Conservation (phyloP, 139 green algal genomes). For the Klebsormidium nitens region DNA sequence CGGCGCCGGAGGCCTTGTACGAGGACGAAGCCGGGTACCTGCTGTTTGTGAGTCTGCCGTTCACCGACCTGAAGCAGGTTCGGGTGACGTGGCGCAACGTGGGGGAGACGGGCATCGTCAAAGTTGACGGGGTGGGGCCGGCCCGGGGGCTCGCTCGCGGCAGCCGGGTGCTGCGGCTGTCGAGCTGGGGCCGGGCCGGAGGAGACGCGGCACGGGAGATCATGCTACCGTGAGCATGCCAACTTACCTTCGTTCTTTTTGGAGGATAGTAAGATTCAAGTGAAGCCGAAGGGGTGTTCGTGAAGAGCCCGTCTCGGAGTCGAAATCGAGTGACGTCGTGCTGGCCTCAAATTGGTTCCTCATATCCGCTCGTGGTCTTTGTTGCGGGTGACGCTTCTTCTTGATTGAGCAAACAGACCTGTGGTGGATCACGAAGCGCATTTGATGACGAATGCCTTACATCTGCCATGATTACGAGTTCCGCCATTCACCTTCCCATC, state of each 20-base stretch:
- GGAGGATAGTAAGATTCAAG: not conserved
- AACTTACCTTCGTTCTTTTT: no score
- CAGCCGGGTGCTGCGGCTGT: not conserved
- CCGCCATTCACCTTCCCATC: no score
- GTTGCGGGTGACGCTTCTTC: no score
- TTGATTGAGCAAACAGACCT: not conserved
- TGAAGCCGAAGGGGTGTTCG: not conserved
- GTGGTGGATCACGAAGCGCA: not conserved
- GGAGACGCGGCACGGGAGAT: not conserved
- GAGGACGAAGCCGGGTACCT: conserved; percentile 31
- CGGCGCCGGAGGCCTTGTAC: conserved; percentile 31
- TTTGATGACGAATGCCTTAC: conserved; percentile 8
- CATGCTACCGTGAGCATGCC: no score
- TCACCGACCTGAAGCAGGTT: conserved; percentile 25
- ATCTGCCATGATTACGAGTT: no score
- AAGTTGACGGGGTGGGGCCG: conserved; percentile 3
- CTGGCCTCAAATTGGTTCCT: no score
- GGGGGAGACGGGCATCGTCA: conserved; percentile 20
- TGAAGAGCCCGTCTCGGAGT: not conserved
- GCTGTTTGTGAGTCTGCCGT: conserved; percentile 29
- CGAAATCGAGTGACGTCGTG: no score
- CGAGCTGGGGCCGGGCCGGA: not conserved
- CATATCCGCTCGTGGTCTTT: no score
- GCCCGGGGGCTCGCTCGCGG: not conserved
- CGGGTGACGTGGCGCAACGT: conserved; percentile 32